Conservation (phyloP, 2,329 filamentous ascomycete species). For the Colletotrichum tabaci region DNA sequence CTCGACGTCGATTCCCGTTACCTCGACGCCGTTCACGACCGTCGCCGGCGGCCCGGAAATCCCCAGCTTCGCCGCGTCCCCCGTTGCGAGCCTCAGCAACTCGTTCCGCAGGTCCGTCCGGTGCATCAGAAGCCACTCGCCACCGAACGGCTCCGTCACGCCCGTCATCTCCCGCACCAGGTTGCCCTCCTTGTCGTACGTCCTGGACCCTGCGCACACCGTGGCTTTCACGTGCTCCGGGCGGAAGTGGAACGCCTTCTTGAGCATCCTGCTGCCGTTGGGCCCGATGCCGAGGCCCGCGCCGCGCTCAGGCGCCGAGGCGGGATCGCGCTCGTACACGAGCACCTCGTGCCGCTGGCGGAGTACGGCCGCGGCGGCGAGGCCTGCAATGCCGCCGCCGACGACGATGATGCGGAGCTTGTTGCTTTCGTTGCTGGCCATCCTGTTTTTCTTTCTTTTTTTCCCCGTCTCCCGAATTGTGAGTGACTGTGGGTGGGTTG, state of each 20-base stretch:
- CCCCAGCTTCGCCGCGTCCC: slow-evolving; percentile 32
- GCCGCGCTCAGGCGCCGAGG: slow-evolving; percentile 27
- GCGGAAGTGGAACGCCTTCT: slow-evolving; percentile 29
- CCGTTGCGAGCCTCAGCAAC: slow-evolving; percentile 28
- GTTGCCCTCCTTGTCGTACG: slow-evolving; percentile 33
- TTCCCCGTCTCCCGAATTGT: not conserved
- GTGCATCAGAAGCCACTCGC: slow-evolving; percentile 38
- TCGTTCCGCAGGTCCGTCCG: slow-evolving; percentile 20
- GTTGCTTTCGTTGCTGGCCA: not conserved
- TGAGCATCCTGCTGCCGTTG: slow-evolving; percentile 39
- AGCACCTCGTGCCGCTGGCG: slow-evolving; percentile 32
- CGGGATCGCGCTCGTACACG: slow-evolving; percentile 33
- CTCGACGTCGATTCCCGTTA: slow-evolving; percentile 25
- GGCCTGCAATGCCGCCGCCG: slow-evolving; percentile 35
- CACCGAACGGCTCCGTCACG: slow-evolving; percentile 33
- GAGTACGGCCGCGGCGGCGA: slow-evolving; percentile 33
- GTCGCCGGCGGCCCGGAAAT: slow-evolving; percentile 27
- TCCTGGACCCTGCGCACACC: slow-evolving; percentile 29
- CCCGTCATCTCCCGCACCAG: slow-evolving; percentile 35
- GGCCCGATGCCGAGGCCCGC: slow-evolving; percentile 34
- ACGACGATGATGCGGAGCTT: slow-evolving; percentile 32
- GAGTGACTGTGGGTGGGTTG: not conserved
- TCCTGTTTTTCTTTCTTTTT: not conserved
- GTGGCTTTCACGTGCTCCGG: slow-evolving; percentile 14
- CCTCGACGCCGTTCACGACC: slow-evolving; percentile 8